Evolutionary conservation across 139 green algal species (phyloP).

Genomic region (Volvox africanus): DNA sequence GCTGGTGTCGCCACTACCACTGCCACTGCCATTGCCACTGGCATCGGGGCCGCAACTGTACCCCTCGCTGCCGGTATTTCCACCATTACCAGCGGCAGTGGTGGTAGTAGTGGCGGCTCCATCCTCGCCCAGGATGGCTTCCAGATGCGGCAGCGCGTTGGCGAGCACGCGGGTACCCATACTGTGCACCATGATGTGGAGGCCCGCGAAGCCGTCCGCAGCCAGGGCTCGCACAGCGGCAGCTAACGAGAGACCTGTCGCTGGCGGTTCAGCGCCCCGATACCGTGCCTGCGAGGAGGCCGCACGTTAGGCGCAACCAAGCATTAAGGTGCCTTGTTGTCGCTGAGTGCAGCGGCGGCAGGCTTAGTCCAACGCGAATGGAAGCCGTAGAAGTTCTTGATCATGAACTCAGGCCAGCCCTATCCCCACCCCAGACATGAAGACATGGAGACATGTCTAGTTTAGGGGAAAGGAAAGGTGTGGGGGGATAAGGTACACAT

Average conservation of each 20-base stretch:
- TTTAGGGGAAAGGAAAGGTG: too few species aligned
- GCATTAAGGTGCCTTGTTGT: too few species aligned
- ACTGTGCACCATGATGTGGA: conserved; percentile 59
- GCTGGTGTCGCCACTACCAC: not conserved
- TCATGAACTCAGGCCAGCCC: too few species aligned
- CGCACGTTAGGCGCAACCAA: not conserved
- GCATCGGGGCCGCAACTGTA: not conserved
- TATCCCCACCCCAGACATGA: too few species aligned
- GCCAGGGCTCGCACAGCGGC: conserved; percentile 37
- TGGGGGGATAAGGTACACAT: too few species aligned
- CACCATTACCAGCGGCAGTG: too few species aligned
- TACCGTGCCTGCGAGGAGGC: conserved; percentile 8
- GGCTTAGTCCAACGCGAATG: too few species aligned
- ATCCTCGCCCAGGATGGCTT: conserved; percentile 33
- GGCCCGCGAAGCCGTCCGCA: conserved; percentile 35
- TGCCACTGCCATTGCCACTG: not conserved
- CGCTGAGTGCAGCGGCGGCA: too few species aligned
- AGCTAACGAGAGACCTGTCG: conserved; percentile 32
- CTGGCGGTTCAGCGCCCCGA: conserved; percentile 11
- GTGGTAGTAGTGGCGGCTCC: not conserved
- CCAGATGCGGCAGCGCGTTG: conserved; percentile 42
- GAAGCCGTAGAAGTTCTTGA: too few species aligned
- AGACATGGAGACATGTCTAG: too few species aligned
- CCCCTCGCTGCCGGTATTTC: not conserved
- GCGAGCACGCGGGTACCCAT: conserved; percentile 54